Conservation (phyloP, 805 yeast genomes). For the Yarrowia divulgata region DNA sequence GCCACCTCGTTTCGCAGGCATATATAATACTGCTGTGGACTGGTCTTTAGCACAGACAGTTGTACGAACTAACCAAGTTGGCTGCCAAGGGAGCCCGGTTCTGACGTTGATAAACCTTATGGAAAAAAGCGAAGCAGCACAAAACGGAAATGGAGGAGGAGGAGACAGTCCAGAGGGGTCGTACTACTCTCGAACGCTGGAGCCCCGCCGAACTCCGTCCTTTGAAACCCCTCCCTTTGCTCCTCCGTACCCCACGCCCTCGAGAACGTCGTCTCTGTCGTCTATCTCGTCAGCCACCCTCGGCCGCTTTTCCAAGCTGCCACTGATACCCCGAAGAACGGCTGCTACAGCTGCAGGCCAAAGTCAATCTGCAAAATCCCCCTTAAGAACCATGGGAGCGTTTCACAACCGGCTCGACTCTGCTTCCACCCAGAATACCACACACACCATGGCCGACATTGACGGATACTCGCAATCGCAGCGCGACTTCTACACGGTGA, state of each 20-base stretch:
- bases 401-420: background rate
- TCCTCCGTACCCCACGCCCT: background rate
- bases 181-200: background rate
- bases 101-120: background rate
- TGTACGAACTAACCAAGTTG: background rate
- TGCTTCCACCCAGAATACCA: too few species aligned
- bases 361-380: constrained; percentile 31
- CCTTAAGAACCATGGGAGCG: constrained; percentile 1
- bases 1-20: background rate
- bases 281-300: background rate
- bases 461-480: constrained; percentile 36
- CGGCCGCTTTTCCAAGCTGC: constrained; percentile 18
- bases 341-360: constrained; percentile 1
- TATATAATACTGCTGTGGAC: background rate
- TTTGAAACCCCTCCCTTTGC: background rate
- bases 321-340: background rate
- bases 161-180: background rate
- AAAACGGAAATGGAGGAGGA: background rate
- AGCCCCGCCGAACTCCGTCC: background rate
- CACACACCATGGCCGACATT: constrained; percentile 26
- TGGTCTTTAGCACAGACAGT: too few species aligned
- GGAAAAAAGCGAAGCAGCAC: constrained; percentile 8
- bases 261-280: background rate
- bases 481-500: constrained; percentile 34
- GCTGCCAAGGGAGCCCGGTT: constrained; percentile 3